A percentile compares a stretch with the other conserved stretches of the same genome.
Conservation (phyloP, 352 stramenopile species). For the Globisporangium carolinianum region DNA sequence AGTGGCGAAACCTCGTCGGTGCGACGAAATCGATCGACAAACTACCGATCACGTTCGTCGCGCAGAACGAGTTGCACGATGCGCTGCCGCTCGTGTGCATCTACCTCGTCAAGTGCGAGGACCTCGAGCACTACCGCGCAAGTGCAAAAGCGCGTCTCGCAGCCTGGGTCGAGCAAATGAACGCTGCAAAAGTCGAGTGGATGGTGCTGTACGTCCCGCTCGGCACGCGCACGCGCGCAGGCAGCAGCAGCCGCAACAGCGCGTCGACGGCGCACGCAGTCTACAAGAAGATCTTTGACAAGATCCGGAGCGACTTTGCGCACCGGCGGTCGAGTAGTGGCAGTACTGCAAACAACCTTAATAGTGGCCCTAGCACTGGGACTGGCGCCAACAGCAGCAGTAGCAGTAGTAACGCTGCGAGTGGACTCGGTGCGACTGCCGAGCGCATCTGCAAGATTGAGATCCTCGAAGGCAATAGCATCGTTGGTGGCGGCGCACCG, state of each 20-base stretch:
- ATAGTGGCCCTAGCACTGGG: too few species aligned
- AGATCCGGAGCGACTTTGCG: slow-evolving; percentile 53
- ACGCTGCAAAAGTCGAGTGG: slow-evolving; percentile 55
- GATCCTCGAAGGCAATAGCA: slow-evolving; percentile 60
- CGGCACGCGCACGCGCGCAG: slow-evolving; percentile 49
- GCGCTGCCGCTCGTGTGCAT: slow-evolving; percentile 47
- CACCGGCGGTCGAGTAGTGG: slow-evolving; percentile 26
- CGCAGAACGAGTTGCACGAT: slow-evolving; percentile 12
- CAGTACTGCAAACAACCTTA: not conserved
- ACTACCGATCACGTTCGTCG: slow-evolving; percentile 41
- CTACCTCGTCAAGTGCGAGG: slow-evolving; percentile 83
- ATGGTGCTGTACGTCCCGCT: slow-evolving; percentile 82
- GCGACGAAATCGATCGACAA: slow-evolving; percentile 25
- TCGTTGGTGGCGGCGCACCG: slow-evolving; percentile 28
- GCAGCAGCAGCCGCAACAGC: slow-evolving; percentile 16
- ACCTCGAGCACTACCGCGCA: slow-evolving; percentile 64
- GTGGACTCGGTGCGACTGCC: not conserved
- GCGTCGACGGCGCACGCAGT: slow-evolving; percentile 22
- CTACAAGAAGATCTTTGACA: slow-evolving; percentile 80
- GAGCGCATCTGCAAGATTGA: slow-evolving; percentile 85
- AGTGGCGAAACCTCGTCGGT: slow-evolving; percentile 77
- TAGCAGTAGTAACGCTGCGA: not conserved
- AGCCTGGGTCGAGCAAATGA: slow-evolving; percentile 73
- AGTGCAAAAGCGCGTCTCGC: slow-evolving; percentile 37
- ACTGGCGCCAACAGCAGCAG: not conserved